Evolutionary conservation across 2,329 filamentous ascomycete genomes (phyloP).

Genomic region (Ascochyta viciae-villosae): DNA sequence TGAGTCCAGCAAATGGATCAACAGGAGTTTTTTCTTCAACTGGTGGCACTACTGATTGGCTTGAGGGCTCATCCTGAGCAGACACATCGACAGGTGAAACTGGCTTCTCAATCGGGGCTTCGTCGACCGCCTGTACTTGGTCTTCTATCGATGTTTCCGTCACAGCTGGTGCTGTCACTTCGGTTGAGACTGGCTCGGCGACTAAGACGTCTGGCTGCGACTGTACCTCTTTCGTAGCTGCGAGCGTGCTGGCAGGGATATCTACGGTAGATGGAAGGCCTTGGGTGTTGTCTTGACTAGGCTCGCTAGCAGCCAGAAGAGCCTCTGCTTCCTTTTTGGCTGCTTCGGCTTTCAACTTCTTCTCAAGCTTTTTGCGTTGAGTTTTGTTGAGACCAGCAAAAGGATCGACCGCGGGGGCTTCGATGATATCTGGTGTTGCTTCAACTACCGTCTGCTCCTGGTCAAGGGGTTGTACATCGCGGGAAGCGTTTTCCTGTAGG

Average conservation of each 20-base stretch:
- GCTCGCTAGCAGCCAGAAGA: not conserved
- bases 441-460: not conserved
- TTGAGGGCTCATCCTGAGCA: not conserved
- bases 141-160: not conserved
- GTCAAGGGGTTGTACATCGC: not conserved
- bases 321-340: constrained; percentile 8
- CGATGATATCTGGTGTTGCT: not conserved
- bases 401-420: constrained; percentile 31
- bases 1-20: constrained; percentile 9
- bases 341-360: constrained; percentile 44
- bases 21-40: constrained; percentile 17
- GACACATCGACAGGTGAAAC: not conserved
- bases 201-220: not conserved
- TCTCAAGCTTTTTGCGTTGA: constrained; percentile 36
- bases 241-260: not conserved
- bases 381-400: constrained; percentile 38
- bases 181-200: not conserved
- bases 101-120: not conserved
- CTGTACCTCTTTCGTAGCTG: not conserved
- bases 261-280: not conserved
- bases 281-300: not conserved
- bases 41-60: not conserved
- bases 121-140: not conserved
- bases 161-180: not conserved
- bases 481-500: not conserved